Percentiles rank a stretch among this genome's conserved stretches.
Conservation (phyloP, 495 filamentous ascomycete species). For the Rhypophila decipiens region DNA sequence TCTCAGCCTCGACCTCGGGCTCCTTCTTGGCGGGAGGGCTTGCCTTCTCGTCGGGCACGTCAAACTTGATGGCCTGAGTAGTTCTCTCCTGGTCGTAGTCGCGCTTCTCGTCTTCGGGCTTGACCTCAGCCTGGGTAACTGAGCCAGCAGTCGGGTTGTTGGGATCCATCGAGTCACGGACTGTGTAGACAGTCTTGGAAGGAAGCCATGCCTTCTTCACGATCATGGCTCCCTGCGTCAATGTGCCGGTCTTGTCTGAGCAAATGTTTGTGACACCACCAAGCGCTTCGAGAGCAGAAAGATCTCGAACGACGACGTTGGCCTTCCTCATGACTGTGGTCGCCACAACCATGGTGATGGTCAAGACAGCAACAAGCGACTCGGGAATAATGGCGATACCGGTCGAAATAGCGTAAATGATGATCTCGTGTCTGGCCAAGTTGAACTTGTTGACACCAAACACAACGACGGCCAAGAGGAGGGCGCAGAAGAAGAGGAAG, state of each 20-base stretch:
- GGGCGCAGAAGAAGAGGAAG: slow-evolving; percentile 64
- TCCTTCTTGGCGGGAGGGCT: slow-evolving; percentile 8
- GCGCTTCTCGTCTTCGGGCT: slow-evolving; percentile 24
- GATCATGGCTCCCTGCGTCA: slow-evolving; percentile 75
- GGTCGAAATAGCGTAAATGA: slow-evolving; percentile 73
- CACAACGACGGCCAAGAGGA: slow-evolving; percentile 71
- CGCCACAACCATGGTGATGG: slow-evolving; percentile 71
- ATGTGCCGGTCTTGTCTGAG: slow-evolving; percentile 81
- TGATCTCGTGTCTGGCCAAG: slow-evolving; percentile 56
- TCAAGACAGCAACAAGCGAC: slow-evolving; percentile 62
- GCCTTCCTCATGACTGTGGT: slow-evolving; percentile 70
- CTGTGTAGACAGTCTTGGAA: slow-evolving; percentile 46
- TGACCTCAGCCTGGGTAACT: slow-evolving; percentile 21
- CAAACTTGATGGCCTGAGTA: slow-evolving; percentile 47
- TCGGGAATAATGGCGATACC: slow-evolving; percentile 70
- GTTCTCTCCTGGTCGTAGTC: slow-evolving; percentile 48
- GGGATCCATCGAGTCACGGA: slow-evolving; percentile 52
- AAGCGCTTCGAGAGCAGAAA: slow-evolving; percentile 75
- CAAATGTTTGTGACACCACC: slow-evolving; percentile 85
- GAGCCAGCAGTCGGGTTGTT: slow-evolving; percentile 52
- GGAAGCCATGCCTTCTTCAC: slow-evolving; percentile 78
- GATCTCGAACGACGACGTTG: slow-evolving; percentile 70
- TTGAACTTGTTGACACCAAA: slow-evolving; percentile 70
- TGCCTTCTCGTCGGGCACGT: slow-evolving; percentile 43
- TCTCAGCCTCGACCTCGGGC: slow-evolving; percentile 19